A percentile compares a stretch with the other conserved stretches of the same genome.
These are phyloP conservation scores for Leptographium galeiforme DNA, from an alignment of 2,329 filamentous ascomycete species.

Conservation along the genomic window DNA sequence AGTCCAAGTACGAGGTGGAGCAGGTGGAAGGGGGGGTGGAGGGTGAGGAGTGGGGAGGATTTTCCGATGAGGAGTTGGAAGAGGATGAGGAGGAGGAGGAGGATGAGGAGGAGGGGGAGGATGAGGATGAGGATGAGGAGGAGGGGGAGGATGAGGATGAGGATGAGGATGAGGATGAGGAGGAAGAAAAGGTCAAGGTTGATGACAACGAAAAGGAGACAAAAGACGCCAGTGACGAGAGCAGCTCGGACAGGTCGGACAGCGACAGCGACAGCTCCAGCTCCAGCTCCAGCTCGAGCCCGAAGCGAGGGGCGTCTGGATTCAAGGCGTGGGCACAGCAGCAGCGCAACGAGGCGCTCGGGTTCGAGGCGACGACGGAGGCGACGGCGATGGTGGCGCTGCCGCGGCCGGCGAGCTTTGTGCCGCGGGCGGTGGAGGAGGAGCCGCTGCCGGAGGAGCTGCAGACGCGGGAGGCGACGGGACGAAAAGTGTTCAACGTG, in stretches of 20 bases:
- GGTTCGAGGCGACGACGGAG: conserved; percentile 34
- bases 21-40: conserved; percentile 54
- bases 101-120: conserved; percentile 18
- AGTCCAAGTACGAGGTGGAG: conserved; percentile 58
- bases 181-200: conserved; percentile 19
- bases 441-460: conserved; percentile 59
- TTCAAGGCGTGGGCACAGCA: conserved; percentile 92
- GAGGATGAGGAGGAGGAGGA: conserved; percentile 12
- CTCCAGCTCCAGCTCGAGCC: conserved; percentile 15
- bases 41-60: conserved; percentile 40
- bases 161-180: conserved; percentile 11
- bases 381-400: conserved; percentile 17
- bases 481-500: conserved; percentile 65
- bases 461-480: conserved; percentile 42
- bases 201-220: conserved; percentile 12
- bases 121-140: conserved; percentile 12
- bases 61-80: conserved; percentile 29
- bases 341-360: conserved; percentile 72
- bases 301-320: conserved; percentile 32
- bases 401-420: conserved; percentile 47
- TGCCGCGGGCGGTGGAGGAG: conserved; percentile 52
- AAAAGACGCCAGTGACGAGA: conserved; percentile 16
- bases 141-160: conserved; percentile 8
- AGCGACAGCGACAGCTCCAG: conserved; percentile 15
- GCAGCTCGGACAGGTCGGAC: conserved; percentile 18